phyloP scores from a whole-genome alignment of 192 early-diverging fungal genomes.

The Diversispora eburnea region DNA sequence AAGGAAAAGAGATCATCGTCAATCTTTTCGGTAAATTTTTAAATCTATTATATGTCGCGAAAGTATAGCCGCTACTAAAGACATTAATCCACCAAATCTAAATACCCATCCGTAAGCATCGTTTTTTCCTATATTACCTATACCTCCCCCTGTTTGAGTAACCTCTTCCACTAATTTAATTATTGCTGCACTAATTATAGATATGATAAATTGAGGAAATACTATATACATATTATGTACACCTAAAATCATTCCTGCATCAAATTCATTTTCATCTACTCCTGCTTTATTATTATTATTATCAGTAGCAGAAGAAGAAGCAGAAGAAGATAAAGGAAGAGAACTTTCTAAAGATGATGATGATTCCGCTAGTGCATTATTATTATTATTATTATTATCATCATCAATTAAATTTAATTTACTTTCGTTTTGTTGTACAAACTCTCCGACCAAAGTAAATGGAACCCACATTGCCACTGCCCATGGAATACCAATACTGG shows the following conservation, averaged over 20 bases:
- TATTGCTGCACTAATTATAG: slow-evolving; percentile 52
- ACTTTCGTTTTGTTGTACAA: slow-evolving; percentile 36
- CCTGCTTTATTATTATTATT: no score
- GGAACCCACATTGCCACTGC: slow-evolving; percentile 91
- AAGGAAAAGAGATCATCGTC: background rate
- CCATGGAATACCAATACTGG: slow-evolving; percentile 79
- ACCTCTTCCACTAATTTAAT: slow-evolving; percentile 27
- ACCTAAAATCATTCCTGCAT: slow-evolving; percentile 76
- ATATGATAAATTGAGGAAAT: slow-evolving; percentile 83
- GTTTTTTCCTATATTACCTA: background rate
- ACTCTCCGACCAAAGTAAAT: slow-evolving; percentile 84
- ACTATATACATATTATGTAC: slow-evolving; percentile 96
- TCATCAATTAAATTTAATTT: background rate
- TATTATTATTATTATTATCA: background rate
- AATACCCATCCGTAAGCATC: slow-evolving; percentile 66
- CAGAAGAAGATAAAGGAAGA: background rate
- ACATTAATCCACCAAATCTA: slow-evolving; percentile 66
- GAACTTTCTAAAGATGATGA: background rate
- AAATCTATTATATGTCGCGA: slow-evolving; percentile 38
- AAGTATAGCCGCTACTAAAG: slow-evolving; percentile 61
- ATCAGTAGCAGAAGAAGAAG: background rate
- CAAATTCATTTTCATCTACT: slow-evolving; percentile 22
- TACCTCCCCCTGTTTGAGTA: slow-evolving; percentile 11
- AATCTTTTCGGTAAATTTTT: background rate
- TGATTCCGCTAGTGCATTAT: slow-evolving; percentile 13